Base-by-base conservation (phyloP, 768 basidiomycete species). In the Lactifluus subvellereus region DNA sequence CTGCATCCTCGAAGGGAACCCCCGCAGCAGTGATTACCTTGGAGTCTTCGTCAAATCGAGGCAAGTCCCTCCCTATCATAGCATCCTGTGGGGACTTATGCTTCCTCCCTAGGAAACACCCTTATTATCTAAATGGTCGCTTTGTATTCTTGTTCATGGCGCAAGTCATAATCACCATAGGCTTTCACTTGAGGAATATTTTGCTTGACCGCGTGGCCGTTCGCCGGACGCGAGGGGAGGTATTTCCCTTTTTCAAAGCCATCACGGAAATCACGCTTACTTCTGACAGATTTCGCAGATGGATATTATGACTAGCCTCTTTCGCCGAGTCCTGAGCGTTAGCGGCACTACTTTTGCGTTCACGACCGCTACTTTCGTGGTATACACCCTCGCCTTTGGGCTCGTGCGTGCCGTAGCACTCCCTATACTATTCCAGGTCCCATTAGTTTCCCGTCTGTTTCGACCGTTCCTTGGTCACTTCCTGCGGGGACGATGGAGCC, bases 121-220 rank as follows among this genome's bases (percentile, higher is more conserved):
- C 87, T 0, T 82, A 83, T 66, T 85, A 89, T 68, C 76, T 90
- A 22, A 89, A 89, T 57, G 87, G 87, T 1, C 82, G 82, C 18
- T 74, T 88, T 6, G 65, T 90, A 8, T 88, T 87, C 69, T 71
- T 89, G 18, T 57, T 83, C 30, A 66, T 82, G 52, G 78, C 83
- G 0, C 88, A 90, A 69, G 10, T 77, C 2, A 73, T 74, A 47
- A 68, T 80, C 9, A 82, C 83, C 0, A 48, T 74, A 7, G 74
- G 76, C 2, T 89, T 80, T 64, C 72, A 78, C 1, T 70, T 87
- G 22, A 79, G 88, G 7, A 83, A 81, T 38, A 72, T 85, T n/a
- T 79, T 88, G 72, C 76, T 80, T 1, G 88, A 90, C 66, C 81
- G 87, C 2, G 81, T 83, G 62, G 77, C 66, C 11, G 70, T 77